phyloP scores from a whole-genome alignment of 495 filamentous ascomycete genomes.

The Astrocystis sublimbata region DNA sequence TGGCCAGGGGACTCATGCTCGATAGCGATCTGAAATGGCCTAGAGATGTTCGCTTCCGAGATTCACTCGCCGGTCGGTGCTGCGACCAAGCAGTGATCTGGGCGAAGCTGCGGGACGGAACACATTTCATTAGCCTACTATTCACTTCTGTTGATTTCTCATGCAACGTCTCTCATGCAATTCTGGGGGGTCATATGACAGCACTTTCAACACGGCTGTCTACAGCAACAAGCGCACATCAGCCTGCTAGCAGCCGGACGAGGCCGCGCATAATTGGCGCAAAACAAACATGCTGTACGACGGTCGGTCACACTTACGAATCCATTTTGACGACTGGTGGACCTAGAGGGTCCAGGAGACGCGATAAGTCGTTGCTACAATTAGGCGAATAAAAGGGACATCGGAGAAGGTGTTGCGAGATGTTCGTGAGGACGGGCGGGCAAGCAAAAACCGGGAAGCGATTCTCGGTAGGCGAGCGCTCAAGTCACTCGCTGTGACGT shows the following conservation, averaged over 20 bases:
- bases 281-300: constrained; percentile 10
- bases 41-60: constrained; percentile 34
- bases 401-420: constrained; percentile 21
- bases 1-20: constrained; percentile 39
- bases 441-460: constrained; percentile 14
- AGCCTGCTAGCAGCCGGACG: background rate
- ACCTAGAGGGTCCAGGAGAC: constrained; percentile 30
- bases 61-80: constrained; percentile 42
- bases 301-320: constrained; percentile 28
- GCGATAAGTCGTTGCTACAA: constrained; percentile 25
- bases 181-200: too few relatives aligned
- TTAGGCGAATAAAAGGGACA: constrained; percentile 23
- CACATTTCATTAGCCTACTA: constrained; percentile 34
- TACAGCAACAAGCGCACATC: constrained; percentile 3
- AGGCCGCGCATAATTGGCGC: background rate
- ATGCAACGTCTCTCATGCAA: background rate
- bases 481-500: background rate
- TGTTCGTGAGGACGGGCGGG: constrained; percentile 12
- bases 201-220: constrained; percentile 8
- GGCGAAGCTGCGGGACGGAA: constrained; percentile 50
- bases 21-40: constrained; percentile 54
- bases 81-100: constrained; percentile 54
- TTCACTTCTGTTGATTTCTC: background rate
- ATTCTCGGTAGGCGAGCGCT: background rate
- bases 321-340: constrained; percentile 40